Evolutionary conservation across 164 flowering plant genomes (phyloP), one percentile per base, ranked within the genome.

Genomic region (Annona cherimola): DNA sequence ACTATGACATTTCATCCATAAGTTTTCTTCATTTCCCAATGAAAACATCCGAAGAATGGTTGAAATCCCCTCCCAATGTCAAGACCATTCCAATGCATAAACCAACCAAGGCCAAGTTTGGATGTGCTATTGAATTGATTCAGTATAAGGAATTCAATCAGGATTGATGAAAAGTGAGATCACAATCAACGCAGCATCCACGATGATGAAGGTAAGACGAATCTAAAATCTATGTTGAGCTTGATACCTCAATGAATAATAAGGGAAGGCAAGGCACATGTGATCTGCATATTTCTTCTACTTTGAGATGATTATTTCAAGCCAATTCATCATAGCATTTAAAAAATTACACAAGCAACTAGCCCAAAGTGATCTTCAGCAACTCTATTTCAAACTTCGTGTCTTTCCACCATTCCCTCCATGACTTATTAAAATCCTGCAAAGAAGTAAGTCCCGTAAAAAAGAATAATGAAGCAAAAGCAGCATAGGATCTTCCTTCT

Each of bases 391-490:
- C 35, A 26, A 26, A 26, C 35, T 26, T 26, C 35, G 35, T 26
- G 35, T 11, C 18, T 50, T 9, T 41, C 68, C 39, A 19, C 39
- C 68, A 39, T 41, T 65, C 8, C 44, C 44, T 42, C 45, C 45
- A 65, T 16, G 42, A n/a, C 45, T 61, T 63, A 71, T 71, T 71
- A 61, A 70, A 45, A 71, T 45, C 1, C 9, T 61, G 63, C 19
- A 59, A 63, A 50, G 11, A 63, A 20, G 18, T 4, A 66, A 6
- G 26, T 11, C 41, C 65, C 65, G 35, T 62, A 62, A 42, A 54
- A 57, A 19, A 61, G 57, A 69, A 69, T 2, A 61, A 4, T 50
- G 26, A 50, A 50, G 41, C 46, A 57, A 55, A 70, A 43, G 55
- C 42, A 60, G 41, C 39, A 64, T 8, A 4, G 14, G 16, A 9